Evolutionary conservation across 352 stramenopile species (phyloP).

Genomic region (Saprolegnia diclina): DNA sequence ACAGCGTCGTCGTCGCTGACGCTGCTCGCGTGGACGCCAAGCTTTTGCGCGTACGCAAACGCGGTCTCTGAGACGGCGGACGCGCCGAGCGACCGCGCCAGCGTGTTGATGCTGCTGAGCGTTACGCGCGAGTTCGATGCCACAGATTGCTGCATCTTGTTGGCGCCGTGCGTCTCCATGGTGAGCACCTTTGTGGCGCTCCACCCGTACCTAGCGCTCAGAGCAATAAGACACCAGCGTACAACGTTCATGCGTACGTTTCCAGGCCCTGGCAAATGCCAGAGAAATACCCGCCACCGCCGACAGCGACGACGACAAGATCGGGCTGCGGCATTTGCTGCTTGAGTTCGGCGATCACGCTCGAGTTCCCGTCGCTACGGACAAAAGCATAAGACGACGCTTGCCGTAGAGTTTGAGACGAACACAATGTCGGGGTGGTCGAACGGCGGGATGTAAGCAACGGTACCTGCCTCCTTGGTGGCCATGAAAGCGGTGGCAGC

Average conservation of each 20-base stretch:
- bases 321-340: slow-evolving; percentile 30
- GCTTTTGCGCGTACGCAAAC: slow-evolving; percentile 36
- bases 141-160: slow-evolving; percentile 53
- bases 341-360: slow-evolving; percentile 68
- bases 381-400: slow-evolving; percentile 1
- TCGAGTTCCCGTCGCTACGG: slow-evolving; percentile 74
- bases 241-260: background rate
- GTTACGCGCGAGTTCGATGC: slow-evolving; percentile 31
- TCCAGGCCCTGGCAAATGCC: slow-evolving; percentile 66
- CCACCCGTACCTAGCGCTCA: slow-evolving; percentile 30
- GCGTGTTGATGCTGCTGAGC: slow-evolving; percentile 52
- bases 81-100: slow-evolving; percentile 73
- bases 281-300: slow-evolving; percentile 67
- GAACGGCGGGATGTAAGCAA: slow-evolving; percentile 63
- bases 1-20: slow-evolving; percentile 72
- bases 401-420: background rate
- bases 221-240: background rate
- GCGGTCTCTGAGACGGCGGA: slow-evolving; percentile 49
- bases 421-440: slow-evolving; percentile 45
- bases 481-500: slow-evolving; percentile 43
- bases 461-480: slow-evolving; percentile 25
- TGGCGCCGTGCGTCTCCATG: slow-evolving; percentile 67
- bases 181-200: slow-evolving; percentile 37
- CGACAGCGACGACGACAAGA: slow-evolving; percentile 62
- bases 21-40: slow-evolving; percentile 34